Evolutionary conservation across 2,329 filamentous ascomycete genomes (phyloP).

Genomic region (Chaetothyriales sp.): DNA sequence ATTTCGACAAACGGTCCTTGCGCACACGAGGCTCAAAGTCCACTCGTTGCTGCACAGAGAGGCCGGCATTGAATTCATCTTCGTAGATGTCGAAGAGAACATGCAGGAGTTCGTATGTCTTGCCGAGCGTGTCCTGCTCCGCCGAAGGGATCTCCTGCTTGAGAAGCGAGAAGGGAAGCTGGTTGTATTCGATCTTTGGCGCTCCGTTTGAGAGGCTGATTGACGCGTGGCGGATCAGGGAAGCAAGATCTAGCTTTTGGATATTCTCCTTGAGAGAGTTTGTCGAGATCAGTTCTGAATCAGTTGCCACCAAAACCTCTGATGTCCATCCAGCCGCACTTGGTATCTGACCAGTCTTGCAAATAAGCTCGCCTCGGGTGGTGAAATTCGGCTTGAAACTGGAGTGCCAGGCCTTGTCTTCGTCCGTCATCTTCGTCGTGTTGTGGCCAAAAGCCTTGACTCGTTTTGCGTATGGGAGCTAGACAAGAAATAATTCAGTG

Average conservation of each 20-base stretch:
- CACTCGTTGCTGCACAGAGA: conserved; percentile 25
- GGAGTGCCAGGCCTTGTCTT: conserved; percentile 54
- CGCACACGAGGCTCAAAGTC: conserved; percentile 31
- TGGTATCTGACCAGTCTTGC: conserved; percentile 3
- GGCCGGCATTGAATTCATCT: conserved; percentile 29
- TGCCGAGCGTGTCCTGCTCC: conserved; percentile 19
- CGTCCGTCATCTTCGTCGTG: conserved; percentile 43
- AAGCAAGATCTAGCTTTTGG: neutral
- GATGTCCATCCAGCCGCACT: conserved; percentile 1
- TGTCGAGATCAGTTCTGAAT: neutral
- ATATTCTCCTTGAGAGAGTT: neutral
- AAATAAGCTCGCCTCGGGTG: conserved; percentile 6
- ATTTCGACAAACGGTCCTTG: conserved; percentile 31
- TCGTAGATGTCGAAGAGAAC: conserved; percentile 57
- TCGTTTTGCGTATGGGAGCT: conserved; percentile 80
- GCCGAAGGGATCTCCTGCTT: conserved; percentile 4
- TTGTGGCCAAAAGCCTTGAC: conserved; percentile 50
- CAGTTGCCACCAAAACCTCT: neutral
- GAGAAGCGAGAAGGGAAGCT: conserved; percentile 22
- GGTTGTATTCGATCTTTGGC: conserved; percentile 34
- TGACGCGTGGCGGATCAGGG: neutral
- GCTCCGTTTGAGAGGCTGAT: conserved; percentile 41
- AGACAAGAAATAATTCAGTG: conserved; percentile 28
- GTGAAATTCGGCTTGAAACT: conserved; percentile 34
- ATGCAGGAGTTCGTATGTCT: conserved; percentile 70